Conservation (phyloP, 306 rosid species). For the Casuarina cunninghamiana region DNA sequence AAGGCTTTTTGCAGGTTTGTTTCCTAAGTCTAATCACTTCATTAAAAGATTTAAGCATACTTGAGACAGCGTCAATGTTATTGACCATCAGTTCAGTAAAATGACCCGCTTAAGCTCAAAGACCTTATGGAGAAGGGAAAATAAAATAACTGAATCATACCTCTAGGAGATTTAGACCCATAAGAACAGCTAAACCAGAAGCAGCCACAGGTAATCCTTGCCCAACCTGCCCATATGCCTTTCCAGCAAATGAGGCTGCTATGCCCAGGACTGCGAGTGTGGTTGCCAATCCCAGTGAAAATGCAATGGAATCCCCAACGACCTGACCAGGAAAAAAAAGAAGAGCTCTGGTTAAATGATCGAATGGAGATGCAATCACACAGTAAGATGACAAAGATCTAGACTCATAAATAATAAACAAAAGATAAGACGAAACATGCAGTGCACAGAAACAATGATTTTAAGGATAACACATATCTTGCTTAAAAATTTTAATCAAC, state of each 20-base stretch:
- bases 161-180: slow-evolving; percentile 96
- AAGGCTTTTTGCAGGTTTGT: neutral
- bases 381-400: neutral
- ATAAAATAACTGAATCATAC: slow-evolving; percentile 30
- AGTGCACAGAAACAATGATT: neutral
- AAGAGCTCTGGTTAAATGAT: neutral
- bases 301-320: slow-evolving; percentile 84
- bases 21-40: neutral
- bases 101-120: neutral
- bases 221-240: slow-evolving; percentile 98
- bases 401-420: neutral
- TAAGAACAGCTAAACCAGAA: slow-evolving; percentile 87
- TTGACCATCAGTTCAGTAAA: neutral
- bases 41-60: neutral
- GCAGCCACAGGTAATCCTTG: slow-evolving; percentile 93
- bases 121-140: neutral
- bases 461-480: neutral
- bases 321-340: slow-evolving; percentile 47
- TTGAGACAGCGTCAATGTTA: neutral
- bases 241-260: slow-evolving; percentile 92
- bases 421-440: neutral
- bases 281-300: slow-evolving; percentile 95
- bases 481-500: neutral
- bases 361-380: slow-evolving; percentile 10
- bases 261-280: slow-evolving; percentile 85